A percentile compares a stretch with the other conserved stretches of the same genome.
Evolutionary conservation across 768 basidiomycete species (phyloP).

Genomic region (Suillus paluster): DNA sequence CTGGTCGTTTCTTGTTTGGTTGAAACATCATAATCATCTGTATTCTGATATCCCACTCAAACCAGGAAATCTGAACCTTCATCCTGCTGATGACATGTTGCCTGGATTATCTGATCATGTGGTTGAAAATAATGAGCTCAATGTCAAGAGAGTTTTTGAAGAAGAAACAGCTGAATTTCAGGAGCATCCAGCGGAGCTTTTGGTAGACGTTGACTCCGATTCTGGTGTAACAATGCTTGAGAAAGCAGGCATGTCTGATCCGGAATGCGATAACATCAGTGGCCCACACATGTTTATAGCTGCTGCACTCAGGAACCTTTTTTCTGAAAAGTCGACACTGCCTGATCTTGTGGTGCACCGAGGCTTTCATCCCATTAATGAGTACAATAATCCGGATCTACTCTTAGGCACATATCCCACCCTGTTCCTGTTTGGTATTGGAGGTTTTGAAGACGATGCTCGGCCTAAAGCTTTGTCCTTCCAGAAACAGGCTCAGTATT

Average conservation of each 20-base stretch:
- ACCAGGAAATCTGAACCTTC: no score
- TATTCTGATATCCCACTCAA: no score
- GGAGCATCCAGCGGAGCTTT: no score
- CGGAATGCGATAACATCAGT: neutral
- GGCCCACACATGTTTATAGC: slow-evolving; percentile 25
- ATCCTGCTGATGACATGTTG: slow-evolving; percentile 9
- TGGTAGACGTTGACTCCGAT: no score
- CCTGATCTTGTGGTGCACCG: slow-evolving; percentile 28
- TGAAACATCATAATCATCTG: no score
- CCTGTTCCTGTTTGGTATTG: slow-evolving; percentile 33
- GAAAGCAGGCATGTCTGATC: no score
- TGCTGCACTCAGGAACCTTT: slow-evolving; percentile 26
- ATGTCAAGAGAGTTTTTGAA: neutral
- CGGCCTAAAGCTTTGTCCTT: slow-evolving; percentile 18
- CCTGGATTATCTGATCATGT: slow-evolving; percentile 3
- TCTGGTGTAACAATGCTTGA: no score
- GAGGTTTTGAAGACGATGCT: slow-evolving; percentile 30
- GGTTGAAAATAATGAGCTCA: slow-evolving; percentile 15
- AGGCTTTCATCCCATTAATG: slow-evolving; percentile 21
- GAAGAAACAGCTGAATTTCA: no score
- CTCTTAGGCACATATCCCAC: slow-evolving; percentile 36
- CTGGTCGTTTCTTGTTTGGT: no score
- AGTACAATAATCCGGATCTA: slow-evolving; percentile 34
- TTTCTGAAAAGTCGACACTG: neutral
- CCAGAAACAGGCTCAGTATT: slow-evolving; percentile 27